phyloP scores from a whole-genome alignment of 176 grass and related monocot genomes.

The Oryza nivara region DNA sequence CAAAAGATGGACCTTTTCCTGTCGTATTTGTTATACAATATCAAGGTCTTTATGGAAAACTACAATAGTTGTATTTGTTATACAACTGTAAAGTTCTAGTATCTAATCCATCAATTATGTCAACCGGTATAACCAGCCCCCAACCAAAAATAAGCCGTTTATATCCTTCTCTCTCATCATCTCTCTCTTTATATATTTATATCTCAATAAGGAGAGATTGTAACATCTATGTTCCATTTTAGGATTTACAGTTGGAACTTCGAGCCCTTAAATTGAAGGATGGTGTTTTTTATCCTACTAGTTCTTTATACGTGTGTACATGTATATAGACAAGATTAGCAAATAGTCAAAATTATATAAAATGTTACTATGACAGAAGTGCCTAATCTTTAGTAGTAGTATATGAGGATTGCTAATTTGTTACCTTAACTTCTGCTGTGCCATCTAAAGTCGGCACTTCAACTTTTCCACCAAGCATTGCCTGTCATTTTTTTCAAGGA shows the following conservation, averaged over 20 bases:
- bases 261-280: not conserved
- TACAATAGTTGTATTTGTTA: not conserved
- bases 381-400: not conserved
- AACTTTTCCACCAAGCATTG: slow-evolving; percentile 89
- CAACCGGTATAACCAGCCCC: no score
- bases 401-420: slow-evolving; percentile 37
- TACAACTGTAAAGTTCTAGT: not conserved
- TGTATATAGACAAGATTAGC: not conserved
- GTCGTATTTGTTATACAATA: not conserved
- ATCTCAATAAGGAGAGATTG: not conserved
- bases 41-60: not conserved
- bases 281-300: not conserved
- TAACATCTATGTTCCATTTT: not conserved
- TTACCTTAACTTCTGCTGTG: slow-evolving; percentile 81
- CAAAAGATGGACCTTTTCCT: no score
- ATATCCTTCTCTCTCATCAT: not conserved
- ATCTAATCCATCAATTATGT: not conserved
- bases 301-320: not conserved
- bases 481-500: slow-evolving; percentile 46
- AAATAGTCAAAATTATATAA: slow-evolving; percentile 1
- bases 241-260: not conserved
- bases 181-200: not conserved
- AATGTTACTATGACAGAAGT: slow-evolving; percentile 6
- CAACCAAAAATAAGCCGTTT: no score
- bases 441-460: slow-evolving; percentile 85